Conservation (phyloP, 139 green algal species). For the Nannochloris sp. region DNA sequence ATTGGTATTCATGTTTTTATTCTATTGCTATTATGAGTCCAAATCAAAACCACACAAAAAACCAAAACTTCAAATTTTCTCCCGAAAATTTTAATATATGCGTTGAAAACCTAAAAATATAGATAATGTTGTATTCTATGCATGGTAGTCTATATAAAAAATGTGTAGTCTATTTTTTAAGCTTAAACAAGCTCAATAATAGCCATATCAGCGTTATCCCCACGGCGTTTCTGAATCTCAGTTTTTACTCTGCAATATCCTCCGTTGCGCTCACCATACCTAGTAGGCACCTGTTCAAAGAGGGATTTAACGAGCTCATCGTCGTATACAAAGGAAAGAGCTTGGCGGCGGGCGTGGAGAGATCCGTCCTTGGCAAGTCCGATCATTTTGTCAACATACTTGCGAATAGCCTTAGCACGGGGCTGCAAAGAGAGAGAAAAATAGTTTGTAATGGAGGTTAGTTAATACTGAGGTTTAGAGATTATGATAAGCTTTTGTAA, state of each 20-base stretch:
- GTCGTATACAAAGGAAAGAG: conserved; percentile 89
- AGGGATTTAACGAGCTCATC: conserved; percentile 81
- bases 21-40: too few relatives aligned
- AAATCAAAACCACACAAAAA: too few relatives aligned
- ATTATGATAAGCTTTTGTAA: too few relatives aligned
- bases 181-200: conserved; percentile 92
- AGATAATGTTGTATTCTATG: too few relatives aligned
- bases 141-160: too few relatives aligned
- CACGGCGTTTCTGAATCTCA: conserved; percentile 45
- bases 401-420: conserved; percentile 88
- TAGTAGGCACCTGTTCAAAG: conserved; percentile 69
- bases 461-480: too few relatives aligned
- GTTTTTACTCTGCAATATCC: conserved; percentile 87
- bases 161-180: too few relatives aligned
- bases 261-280: conserved; percentile 80
- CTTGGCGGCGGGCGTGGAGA: conserved; percentile 76
- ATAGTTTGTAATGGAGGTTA: too few relatives aligned
- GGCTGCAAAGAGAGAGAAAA: conserved; percentile 34
- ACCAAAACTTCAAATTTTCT: too few relatives aligned
- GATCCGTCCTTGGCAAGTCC: conserved; percentile 88
- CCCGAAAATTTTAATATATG: too few relatives aligned
- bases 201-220: conserved; percentile 91
- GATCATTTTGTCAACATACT: conserved; percentile 97
- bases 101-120: too few relatives aligned
- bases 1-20: too few relatives aligned